Evolutionary conservation across 2,329 filamentous ascomycete species (phyloP).

Genomic region (Fusarium robinianum): DNA sequence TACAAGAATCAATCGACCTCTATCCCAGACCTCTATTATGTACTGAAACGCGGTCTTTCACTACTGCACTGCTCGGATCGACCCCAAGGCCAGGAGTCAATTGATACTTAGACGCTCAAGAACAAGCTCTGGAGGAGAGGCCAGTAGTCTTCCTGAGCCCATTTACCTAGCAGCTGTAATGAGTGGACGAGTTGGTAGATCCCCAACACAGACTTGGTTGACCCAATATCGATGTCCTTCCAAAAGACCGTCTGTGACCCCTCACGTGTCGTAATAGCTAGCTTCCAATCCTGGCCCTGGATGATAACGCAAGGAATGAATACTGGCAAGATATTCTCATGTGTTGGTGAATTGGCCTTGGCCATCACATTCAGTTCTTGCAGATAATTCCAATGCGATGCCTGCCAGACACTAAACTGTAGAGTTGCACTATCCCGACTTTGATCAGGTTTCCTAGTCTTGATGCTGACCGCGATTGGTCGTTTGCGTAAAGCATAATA

Average conservation of each 20-base stretch:
- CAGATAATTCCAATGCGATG: constrained; percentile 4
- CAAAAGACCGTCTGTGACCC: background rate
- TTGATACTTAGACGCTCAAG: no score
- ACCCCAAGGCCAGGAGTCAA: no score
- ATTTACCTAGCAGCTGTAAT: background rate
- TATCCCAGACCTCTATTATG: no score
- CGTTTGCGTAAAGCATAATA: constrained; percentile 3
- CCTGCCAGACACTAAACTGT: constrained; percentile 3
- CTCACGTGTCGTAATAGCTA: constrained; percentile 2
- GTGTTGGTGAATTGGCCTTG: background rate
- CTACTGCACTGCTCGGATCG: no score
- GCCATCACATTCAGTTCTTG: background rate
- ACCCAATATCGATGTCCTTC: constrained; percentile 1
- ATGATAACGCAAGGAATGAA: constrained; percentile 2
- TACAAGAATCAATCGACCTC: no score
- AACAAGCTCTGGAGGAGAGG: no score
- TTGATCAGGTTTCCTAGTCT: constrained; percentile 3
- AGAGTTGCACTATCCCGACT: background rate
- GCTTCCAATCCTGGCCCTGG: background rate
- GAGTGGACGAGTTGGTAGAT: background rate
- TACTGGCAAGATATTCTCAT: background rate
- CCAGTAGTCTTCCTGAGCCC: constrained; percentile 4
- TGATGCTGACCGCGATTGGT: constrained; percentile 1
- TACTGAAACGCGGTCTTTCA: no score
- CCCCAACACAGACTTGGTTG: background rate